phyloP scores from a whole-genome alignment of 192 early-diverging fungal genomes.

The Entophlyctis luteolus region DNA sequence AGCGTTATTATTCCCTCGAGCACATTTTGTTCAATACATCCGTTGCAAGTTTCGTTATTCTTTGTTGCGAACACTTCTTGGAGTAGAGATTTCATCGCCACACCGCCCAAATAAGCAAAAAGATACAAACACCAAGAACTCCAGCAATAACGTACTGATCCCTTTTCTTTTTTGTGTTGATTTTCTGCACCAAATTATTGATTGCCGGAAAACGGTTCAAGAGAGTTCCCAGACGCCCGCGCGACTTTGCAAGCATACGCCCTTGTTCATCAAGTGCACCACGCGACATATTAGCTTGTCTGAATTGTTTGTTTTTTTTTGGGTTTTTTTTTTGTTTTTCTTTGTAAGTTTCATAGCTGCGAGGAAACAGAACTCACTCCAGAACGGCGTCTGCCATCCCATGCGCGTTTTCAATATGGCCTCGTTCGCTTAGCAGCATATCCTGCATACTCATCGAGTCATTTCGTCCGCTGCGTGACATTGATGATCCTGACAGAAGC shows the following conservation, averaged over 20 bases:
- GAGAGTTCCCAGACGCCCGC: slow-evolving; percentile 42
- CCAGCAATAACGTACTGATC: slow-evolving; percentile 70
- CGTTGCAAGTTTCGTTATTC: too few relatives aligned
- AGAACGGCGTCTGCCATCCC: slow-evolving; percentile 71
- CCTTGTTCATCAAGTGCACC: slow-evolving; percentile 65
- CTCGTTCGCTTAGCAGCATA: slow-evolving; percentile 66
- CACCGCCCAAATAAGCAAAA: slow-evolving; percentile 35
- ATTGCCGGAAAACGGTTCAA: slow-evolving; percentile 59
- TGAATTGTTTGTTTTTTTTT: slow-evolving; percentile 24
- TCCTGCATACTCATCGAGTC: slow-evolving; percentile 39
- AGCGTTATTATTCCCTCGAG: too few relatives aligned
- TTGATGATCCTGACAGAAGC: slow-evolving; percentile 41
- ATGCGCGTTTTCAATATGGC: slow-evolving; percentile 67
- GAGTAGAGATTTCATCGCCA: not conserved
- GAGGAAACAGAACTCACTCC: slow-evolving; percentile 52
- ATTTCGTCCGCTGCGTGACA: slow-evolving; percentile 54
- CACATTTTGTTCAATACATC: too few relatives aligned
- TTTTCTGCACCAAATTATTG: slow-evolving; percentile 66
- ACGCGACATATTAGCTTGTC: slow-evolving; percentile 71
- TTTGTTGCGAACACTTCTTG: not conserved
- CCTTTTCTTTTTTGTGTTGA: slow-evolving; percentile 60
- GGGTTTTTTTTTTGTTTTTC: not conserved
- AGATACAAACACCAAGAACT: slow-evolving; percentile 51
- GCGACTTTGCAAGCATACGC: slow-evolving; percentile 49
- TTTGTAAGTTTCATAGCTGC: not conserved